Percentiles rank a stretch among this genome's conserved stretches.
Conservation (phyloP, 805 yeast genomes). For the Yarrowia divulgata region DNA sequence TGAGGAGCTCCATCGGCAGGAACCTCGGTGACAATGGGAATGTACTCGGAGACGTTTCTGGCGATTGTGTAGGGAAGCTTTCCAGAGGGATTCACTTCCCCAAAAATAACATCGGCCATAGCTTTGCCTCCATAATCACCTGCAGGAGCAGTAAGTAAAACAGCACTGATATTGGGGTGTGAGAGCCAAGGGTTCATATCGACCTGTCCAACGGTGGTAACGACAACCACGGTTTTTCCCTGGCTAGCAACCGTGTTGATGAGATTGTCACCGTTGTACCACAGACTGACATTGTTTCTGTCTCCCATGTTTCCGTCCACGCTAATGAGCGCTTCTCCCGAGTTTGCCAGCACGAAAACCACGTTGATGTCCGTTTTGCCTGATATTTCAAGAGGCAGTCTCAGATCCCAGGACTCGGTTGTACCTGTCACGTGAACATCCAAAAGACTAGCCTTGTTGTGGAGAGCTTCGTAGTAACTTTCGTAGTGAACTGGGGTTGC, state of each 20-base stretch:
- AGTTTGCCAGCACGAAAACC: slow-evolving; percentile 60
- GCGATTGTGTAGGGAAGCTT: slow-evolving; percentile 70
- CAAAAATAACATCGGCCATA: slow-evolving; percentile 64
- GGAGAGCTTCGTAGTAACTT: slow-evolving; percentile 65
- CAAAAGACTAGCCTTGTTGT: slow-evolving; percentile 50
- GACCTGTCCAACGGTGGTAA: slow-evolving; percentile 67
- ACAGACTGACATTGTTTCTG: slow-evolving; percentile 59
- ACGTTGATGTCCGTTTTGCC: slow-evolving; percentile 56
- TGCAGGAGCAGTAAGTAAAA: slow-evolving; percentile 61
- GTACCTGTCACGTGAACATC: background rate
- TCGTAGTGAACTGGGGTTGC: slow-evolving; percentile 62
- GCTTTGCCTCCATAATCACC: slow-evolving; percentile 66
- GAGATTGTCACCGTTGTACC: slow-evolving; percentile 66
- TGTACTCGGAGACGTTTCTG: slow-evolving; percentile 57
- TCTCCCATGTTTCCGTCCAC: slow-evolving; percentile 71
- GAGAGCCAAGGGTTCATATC: slow-evolving; percentile 63
- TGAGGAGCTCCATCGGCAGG: slow-evolving; percentile 52
- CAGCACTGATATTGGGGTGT: slow-evolving; percentile 64
- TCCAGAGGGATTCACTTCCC: slow-evolving; percentile 68
- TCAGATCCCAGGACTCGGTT: slow-evolving; percentile 3
- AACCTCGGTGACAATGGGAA: slow-evolving; percentile 55
- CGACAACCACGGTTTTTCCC: slow-evolving; percentile 64
- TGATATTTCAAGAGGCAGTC: background rate
- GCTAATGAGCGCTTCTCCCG: slow-evolving; percentile 67
- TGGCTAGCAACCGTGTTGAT: slow-evolving; percentile 58